Conservation (phyloP, 2,329 filamentous ascomycete genomes). For the Pseudopyricularia javanii region DNA sequence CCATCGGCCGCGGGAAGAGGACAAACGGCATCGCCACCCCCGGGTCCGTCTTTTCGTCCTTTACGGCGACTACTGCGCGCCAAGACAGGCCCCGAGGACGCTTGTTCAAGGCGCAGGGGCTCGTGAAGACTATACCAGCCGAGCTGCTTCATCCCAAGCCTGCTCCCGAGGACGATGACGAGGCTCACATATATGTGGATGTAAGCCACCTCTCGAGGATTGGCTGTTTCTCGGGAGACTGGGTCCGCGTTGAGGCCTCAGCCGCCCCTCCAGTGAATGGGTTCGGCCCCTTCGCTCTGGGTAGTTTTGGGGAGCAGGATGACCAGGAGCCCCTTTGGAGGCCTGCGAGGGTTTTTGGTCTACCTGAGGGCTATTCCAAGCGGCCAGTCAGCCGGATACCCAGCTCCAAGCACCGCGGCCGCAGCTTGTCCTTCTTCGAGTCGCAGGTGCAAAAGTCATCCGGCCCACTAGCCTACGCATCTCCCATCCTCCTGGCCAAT, state of each 20-base stretch:
- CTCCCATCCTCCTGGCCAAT: constrained; percentile 79
- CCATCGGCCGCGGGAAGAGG: constrained; percentile 49
- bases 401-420: constrained; percentile 36
- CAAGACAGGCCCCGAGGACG: constrained; percentile 62
- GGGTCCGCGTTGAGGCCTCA: constrained; percentile 74
- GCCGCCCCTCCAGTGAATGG: constrained; percentile 60
- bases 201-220: constrained; percentile 76
- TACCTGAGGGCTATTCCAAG: constrained; percentile 63
- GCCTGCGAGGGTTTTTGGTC: constrained; percentile 75
- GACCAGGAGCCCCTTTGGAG: constrained; percentile 58
- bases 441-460: constrained; percentile 51
- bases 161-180: constrained; percentile 64
- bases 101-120: constrained; percentile 71
- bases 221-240: constrained; percentile 94
- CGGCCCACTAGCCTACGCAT: constrained; percentile 58
- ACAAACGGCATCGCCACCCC: constrained; percentile 69
- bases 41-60: constrained; percentile 79
- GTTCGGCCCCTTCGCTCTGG: constrained; percentile 54
- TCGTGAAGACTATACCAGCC: constrained; percentile 59
- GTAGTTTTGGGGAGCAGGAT: constrained; percentile 52
- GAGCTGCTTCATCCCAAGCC: constrained; percentile 81
- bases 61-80: constrained; percentile 72
- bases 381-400: constrained; percentile 49
- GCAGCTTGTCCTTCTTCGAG: constrained; percentile 51
- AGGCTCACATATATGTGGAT: constrained; percentile 83